Evolutionary conservation across 2,329 filamentous ascomycete species (phyloP), one percentile per base, ranked within the genome.

Genomic region (Trichoderma guizhouense): DNA sequence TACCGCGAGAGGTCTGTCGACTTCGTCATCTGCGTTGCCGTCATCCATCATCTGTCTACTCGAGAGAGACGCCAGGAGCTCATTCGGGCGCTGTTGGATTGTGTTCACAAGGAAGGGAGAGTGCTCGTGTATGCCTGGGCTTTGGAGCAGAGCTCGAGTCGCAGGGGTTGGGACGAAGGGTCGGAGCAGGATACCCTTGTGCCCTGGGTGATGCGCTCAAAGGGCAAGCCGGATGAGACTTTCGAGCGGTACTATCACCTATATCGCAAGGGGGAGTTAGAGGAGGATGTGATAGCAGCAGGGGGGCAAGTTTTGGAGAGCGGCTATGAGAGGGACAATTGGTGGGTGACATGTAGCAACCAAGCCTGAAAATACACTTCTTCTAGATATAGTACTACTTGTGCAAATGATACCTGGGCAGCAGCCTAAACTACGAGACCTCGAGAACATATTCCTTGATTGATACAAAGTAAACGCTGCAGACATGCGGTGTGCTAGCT

Each of bases 301-400:
- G 94, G 94, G 21, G 96, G 95, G 8, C 83, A 82, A 63, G 89
- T 98, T 15, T 77, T 96, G 28, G 91, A 93, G 75, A 90, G 89
- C 72, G 96, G 96, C 39, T 99, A 98, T 82, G 96, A 99, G 80
- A 95, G 91, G 84, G 96, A 98, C 79, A 99, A 99, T 83, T 98
- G 96, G 96, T 99, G 95, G 95, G 94, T 91, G 69, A 91, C 97
- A 79, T 83, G 81, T 75, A 80, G 77, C 26, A 61, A 53, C n/a
- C n/a, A 43, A 65, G 11, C 12, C 47, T 71, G 43, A 43, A 21
- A 30, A n/a, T 26, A 9, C 12, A 21, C 53, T n/a, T 43, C 15
- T 39, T 39, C 36, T 15, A 39, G 32, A 36, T 14, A 36, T 14
- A 43, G 32, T 43, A 21, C 9, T 24, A 15, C 7, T 65, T 32